These are phyloP conservation scores for Gremmenia infestans DNA, from an alignment of 2,329 filamentous ascomycete genomes.

Conservation along the genomic window DNA sequence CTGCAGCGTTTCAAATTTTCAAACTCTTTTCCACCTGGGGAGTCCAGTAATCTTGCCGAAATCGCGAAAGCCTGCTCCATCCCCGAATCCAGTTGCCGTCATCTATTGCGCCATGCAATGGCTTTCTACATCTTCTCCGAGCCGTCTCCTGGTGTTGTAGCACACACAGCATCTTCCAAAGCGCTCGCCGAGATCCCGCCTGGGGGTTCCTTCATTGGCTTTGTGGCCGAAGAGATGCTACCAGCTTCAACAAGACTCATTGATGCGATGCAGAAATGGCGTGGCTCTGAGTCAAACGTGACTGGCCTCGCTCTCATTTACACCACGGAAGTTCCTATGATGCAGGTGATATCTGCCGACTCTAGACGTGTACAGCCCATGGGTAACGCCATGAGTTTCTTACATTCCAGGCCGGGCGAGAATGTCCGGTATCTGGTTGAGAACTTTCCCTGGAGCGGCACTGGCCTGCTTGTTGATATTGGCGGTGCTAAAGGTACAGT, in stretches of 20 bases:
- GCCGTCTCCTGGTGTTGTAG: constrained; percentile 5
- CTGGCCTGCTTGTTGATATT: not conserved
- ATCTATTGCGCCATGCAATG: constrained; percentile 15
- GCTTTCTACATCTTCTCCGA: constrained; percentile 14
- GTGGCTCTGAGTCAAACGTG: not conserved
- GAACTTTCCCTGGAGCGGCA: not conserved
- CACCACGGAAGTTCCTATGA: not conserved
- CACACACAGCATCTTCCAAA: constrained; percentile 13
- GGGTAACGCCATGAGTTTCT: not conserved
- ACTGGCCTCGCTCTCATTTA: not conserved
- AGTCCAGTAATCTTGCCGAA: constrained; percentile 14
- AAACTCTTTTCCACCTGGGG: constrained; percentile 6
- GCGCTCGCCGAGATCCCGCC: constrained; percentile 8
- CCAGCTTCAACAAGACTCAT: not conserved
- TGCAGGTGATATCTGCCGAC: not conserved
- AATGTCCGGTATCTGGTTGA: not conserved
- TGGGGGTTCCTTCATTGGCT: not conserved
- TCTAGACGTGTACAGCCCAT: not conserved
- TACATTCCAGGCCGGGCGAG: not conserved
- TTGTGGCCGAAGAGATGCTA: not conserved
- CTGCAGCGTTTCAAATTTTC: constrained; percentile 19
- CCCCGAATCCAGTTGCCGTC: constrained; percentile 3
- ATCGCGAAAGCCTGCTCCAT: constrained; percentile 13
- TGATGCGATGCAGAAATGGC: not conserved
- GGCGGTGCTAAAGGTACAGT: not conserved